phyloP scores from a whole-genome alignment of 768 basidiomycete species.

The Xanthoconium stramineum region DNA sequence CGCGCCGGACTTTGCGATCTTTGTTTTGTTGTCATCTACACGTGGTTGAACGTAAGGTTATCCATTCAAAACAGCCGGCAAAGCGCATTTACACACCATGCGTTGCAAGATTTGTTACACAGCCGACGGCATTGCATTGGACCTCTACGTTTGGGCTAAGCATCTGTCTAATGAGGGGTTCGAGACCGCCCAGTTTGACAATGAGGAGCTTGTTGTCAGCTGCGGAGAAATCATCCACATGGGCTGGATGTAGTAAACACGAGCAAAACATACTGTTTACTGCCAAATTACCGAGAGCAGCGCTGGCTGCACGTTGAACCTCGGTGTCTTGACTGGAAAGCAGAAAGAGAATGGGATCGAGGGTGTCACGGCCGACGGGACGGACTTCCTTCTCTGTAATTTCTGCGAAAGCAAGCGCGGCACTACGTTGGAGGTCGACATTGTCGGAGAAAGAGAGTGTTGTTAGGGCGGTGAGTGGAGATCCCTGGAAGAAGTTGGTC shows the following conservation, averaged over 20 bases:
- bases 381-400: constrained; percentile 99
- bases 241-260: constrained; percentile 11
- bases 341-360: constrained; percentile 97
- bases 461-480: constrained; percentile 88
- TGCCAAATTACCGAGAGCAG: constrained; percentile 94
- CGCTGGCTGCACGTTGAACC: constrained; percentile 96
- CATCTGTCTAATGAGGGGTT: constrained; percentile 98
- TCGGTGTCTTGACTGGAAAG: constrained; percentile 97
- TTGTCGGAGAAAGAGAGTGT: constrained; percentile 99
- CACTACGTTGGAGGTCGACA: constrained; percentile 96
- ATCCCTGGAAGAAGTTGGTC: constrained; percentile 97
- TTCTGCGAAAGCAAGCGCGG: constrained; percentile 97
- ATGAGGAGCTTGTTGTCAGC: constrained; percentile 99
- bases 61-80: neutral
- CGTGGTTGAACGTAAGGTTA: constrained; percentile 5
- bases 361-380: constrained; percentile 92
- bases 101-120: constrained; percentile 97
- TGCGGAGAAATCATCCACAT: constrained; percentile 32
- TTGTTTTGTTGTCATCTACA: constrained; percentile 98
- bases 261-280: constrained; percentile 80
- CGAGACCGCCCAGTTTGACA: constrained; percentile 94
- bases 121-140: constrained; percentile 99
- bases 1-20: constrained; percentile 99
- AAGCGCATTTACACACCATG: constrained; percentile 62
- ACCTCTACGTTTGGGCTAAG: constrained; percentile 98